Evolutionary conservation across 176 grass and related monocot genomes (phyloP), one percentile per base, ranked within the genome.

Genomic region (Zizania latifolia): DNA sequence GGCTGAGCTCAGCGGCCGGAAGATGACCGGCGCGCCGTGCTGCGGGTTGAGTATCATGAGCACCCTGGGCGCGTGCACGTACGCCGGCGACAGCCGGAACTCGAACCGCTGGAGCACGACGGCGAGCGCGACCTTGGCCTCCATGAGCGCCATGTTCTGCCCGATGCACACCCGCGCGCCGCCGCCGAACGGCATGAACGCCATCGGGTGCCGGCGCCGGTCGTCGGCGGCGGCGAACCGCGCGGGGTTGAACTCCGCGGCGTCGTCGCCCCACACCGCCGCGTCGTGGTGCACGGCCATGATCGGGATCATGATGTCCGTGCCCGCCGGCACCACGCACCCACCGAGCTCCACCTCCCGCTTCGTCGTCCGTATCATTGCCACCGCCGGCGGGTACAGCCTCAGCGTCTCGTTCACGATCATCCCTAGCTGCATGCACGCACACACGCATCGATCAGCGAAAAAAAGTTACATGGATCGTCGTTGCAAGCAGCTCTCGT

Each of bases 261-360:
- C 92, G 75, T 99, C 92, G 26, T 59, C 54, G 27, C 95, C 95
- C 95, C 95, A 99, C 82, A 84, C 82, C 1, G 14, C 62, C 15
- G 65, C 67, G 68, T 98, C 94, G 84, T 98, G 91, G 86, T 98
- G 94, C 68, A 94, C 81, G 19, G 91, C 91, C 86, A 98, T 83
- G 84, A 98, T 90, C 3, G 94, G 91, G 8, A 98, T 86, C 9
- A 98, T 73, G 23, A 98, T 31, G 74, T 98, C 91, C 56, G 95
- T 99, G 66, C 90, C 92, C n/a, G 71, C 75, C 17, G 95, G 95
- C 82, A 99, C 90, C 65, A 61, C 63, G 93, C 90, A 85, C 6
- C 84, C 84, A 10, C 95, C 87, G 2, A 99, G 84, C 58, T 90
- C 80, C 38, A 94, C 87, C 81, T 99, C 84, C 45, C 58, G 43